Evolutionary conservation across 371 early-diverging fungal species (phyloP).

Genomic region (Chytridiales sp.): DNA sequence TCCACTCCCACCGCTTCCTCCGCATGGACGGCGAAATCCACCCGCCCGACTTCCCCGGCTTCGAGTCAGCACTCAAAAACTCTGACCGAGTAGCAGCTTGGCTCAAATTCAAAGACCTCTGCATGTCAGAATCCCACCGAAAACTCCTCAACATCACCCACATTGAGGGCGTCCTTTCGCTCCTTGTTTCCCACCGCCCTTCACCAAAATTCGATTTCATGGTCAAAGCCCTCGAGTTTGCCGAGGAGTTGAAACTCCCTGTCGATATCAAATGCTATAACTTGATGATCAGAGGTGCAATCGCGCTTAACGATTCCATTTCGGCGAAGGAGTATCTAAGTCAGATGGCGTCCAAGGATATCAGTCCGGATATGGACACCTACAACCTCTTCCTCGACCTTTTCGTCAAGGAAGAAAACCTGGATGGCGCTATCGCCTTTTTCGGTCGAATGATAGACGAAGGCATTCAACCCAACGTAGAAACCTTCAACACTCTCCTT

Average conservation of each 20-base stretch:
- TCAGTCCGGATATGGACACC: constrained; percentile 30
- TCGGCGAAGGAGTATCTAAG: neutral
- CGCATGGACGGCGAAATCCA: too few species aligned
- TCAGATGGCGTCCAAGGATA: neutral
- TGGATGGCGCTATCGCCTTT: constrained; percentile 25
- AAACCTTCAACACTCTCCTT: constrained; percentile 28
- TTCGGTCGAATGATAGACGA: constrained; percentile 36
- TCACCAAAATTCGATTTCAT: constrained; percentile 21
- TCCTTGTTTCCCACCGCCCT: constrained; percentile 11
- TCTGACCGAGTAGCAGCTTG: constrained; percentile 23
- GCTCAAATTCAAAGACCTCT: constrained; percentile 32
- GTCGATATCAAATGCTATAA: constrained; percentile 23
- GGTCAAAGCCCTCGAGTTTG: constrained; percentile 12
- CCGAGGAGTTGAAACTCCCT: constrained; percentile 17
- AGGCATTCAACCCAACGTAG: constrained; percentile 24
- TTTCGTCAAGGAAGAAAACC: constrained; percentile 18
- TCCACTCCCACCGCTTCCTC: too few species aligned
- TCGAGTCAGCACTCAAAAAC: constrained; percentile 18
- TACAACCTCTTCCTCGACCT: constrained; percentile 34
- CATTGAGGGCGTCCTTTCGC: constrained; percentile 12
- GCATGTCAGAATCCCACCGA: constrained; percentile 11
- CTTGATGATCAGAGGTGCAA: too few species aligned
- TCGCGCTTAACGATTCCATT: constrained; percentile 5
- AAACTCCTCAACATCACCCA: constrained; percentile 17
- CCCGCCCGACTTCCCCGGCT: constrained; percentile 31